Conservation (phyloP, 495 filamentous ascomycete genomes). For the Thozetella sp. region DNA sequence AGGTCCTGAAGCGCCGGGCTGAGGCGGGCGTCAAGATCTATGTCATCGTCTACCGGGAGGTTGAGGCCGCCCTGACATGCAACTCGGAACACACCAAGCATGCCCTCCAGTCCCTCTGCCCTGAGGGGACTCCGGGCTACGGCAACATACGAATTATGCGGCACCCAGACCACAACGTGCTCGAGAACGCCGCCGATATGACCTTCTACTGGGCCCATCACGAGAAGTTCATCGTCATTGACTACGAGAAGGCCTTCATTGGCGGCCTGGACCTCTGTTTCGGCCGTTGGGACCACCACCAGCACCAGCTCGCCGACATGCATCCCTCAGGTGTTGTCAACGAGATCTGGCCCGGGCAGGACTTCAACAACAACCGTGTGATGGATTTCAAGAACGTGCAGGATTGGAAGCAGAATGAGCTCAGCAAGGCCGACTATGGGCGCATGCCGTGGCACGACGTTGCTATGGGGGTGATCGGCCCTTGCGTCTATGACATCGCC, state of each 20-base stretch:
- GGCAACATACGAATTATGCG: conserved; percentile 90
- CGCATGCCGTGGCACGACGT: conserved; percentile 99
- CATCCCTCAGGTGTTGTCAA: conserved; percentile 81
- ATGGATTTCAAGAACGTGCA: conserved; percentile 93
- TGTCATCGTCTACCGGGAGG: conserved; percentile 92
- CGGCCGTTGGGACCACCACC: conserved; percentile 85
- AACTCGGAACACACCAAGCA: conserved; percentile 94
- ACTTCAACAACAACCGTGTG: conserved; percentile 94
- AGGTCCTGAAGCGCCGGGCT: conserved; percentile 81
- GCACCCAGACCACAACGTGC: conserved; percentile 92
- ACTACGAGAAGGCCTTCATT: conserved; percentile 88
- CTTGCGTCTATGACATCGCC: conserved; percentile 91
- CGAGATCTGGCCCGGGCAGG: conserved; percentile 93
- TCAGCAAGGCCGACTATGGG: conserved; percentile 90
- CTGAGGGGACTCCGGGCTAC: conserved; percentile 73
- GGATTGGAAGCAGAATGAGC: conserved; percentile 90
- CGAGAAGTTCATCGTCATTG: conserved; percentile 94
- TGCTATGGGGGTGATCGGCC: conserved; percentile 84
- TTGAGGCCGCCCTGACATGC: conserved; percentile 81
- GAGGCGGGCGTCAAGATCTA: conserved; percentile 95
- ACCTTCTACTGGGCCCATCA: conserved; percentile 99
- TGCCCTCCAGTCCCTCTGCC: conserved; percentile 78
- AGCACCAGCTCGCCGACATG: conserved; percentile 85
- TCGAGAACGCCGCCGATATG: conserved; percentile 95
- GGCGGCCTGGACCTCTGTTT: conserved; percentile 97